Percentiles rank a stretch among this genome's conserved stretches.
Evolutionary conservation across 2,329 filamentous ascomycete genomes (phyloP).

Genomic region (Ceratocystis albifundus): DNA sequence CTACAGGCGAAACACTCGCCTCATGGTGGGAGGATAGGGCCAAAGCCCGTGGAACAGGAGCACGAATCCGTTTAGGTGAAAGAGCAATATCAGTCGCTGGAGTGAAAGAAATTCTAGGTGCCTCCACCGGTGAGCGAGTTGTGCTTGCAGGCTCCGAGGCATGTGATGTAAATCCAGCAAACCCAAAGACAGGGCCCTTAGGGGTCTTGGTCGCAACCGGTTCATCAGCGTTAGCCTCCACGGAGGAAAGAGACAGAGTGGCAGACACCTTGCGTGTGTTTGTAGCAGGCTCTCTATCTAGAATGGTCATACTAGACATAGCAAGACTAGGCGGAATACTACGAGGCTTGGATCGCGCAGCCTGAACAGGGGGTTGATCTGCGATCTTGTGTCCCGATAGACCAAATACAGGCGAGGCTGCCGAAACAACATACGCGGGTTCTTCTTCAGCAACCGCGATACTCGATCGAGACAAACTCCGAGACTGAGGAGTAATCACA

Average conservation of each 20-base stretch:
- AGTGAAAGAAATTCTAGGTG: conserved; percentile 14
- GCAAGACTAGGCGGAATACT: conserved; percentile 1
- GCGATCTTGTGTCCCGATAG: conserved; percentile 11
- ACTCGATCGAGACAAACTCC: conserved; percentile 25
- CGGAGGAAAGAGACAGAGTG: conserved; percentile 24
- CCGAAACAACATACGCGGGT: conserved; percentile 24
- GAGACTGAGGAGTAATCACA: conserved; percentile 1
- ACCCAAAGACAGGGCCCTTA: conserved; percentile 23
- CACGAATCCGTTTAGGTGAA: conserved; percentile 5
- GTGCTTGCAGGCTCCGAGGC: conserved; percentile 27
- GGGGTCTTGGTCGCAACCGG: conserved; percentile 13
- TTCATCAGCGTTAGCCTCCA: conserved; percentile 25
- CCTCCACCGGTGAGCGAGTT: conserved; percentile 25
- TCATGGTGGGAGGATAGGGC: conserved; percentile 19
- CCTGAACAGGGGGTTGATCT: conserved; percentile 18
- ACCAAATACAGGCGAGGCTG: conserved; percentile 16
- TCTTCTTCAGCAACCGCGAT: conserved; percentile 24
- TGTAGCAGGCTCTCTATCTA: conserved; percentile 23
- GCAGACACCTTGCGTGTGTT: conserved; percentile 19
- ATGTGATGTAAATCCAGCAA: conserved; percentile 28
- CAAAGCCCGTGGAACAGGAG: conserved; percentile 13
- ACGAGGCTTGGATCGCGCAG: conserved; percentile 8
- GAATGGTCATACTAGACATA: conserved; percentile 10
- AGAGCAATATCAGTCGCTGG: conserved; percentile 11
- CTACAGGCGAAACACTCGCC: conserved; percentile 13